Conservation (phyloP, 345 rosid genomes). For the Adansonia digitata region DNA sequence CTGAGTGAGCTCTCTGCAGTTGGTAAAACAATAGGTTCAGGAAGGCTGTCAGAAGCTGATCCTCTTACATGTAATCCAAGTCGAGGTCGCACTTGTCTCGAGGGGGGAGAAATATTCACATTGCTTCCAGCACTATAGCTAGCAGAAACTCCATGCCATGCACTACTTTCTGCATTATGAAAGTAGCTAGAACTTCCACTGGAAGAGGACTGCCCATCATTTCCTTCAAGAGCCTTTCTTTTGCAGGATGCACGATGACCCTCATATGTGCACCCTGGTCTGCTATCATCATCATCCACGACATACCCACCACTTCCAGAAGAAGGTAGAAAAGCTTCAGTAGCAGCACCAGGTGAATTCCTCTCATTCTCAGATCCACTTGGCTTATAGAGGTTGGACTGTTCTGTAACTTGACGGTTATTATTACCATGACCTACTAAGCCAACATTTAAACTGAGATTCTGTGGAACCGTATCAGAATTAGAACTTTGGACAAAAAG, state of each 20-base stretch:
- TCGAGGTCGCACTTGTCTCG: slow-evolving; percentile 42
- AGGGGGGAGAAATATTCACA: slow-evolving; percentile 34
- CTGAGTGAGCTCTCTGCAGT: slow-evolving; percentile 46
- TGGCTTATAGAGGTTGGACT: slow-evolving; percentile 32
- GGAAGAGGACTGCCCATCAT: slow-evolving; percentile 55
- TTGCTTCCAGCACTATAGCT: slow-evolving; percentile 31
- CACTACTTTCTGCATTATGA: slow-evolving; percentile 50
- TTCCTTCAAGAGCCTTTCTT: slow-evolving; percentile 71
- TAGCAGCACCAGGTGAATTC: slow-evolving; percentile 25
- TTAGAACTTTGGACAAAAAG: slow-evolving; percentile 40
- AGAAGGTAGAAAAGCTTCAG: slow-evolving; percentile 31
- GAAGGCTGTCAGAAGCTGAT: slow-evolving; percentile 29
- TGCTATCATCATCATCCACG: slow-evolving; percentile 34
- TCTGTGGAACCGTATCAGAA: slow-evolving; percentile 29
- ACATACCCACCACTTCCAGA: slow-evolving; percentile 40
- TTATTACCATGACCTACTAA: slow-evolving; percentile 42
- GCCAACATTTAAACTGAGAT: slow-evolving; percentile 55
- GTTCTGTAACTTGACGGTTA: slow-evolving; percentile 36
- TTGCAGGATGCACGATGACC: slow-evolving; percentile 63
- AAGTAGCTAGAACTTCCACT: slow-evolving; percentile 49
- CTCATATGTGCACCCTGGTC: slow-evolving; percentile 44
- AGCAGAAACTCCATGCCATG: slow-evolving; percentile 37
- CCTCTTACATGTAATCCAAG: slow-evolving; percentile 47
- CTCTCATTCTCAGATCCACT: slow-evolving; percentile 31
- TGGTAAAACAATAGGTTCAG: slow-evolving; percentile 32